These are phyloP conservation scores for Trichoderma aggressivum DNA, from an alignment of 2,329 filamentous ascomycete genomes.

Conservation along the genomic window DNA sequence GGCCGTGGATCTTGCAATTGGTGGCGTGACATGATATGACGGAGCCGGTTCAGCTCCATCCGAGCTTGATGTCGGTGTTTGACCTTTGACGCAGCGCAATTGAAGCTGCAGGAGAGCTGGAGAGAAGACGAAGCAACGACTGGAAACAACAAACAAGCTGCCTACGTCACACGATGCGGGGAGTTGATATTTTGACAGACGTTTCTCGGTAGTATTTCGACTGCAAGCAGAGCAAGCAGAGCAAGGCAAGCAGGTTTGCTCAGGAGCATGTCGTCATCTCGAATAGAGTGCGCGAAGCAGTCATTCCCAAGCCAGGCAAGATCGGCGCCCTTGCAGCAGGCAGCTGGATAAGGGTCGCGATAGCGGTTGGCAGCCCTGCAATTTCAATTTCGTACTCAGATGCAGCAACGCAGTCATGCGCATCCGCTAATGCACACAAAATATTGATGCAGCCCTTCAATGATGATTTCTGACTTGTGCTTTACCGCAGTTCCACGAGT, in stretches of 20 bases:
- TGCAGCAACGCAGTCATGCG: neutral
- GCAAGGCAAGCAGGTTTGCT: conserved; percentile 13
- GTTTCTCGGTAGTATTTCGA: neutral
- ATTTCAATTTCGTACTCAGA: neutral
- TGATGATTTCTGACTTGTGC: too few species aligned
- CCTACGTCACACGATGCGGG: conserved; percentile 16
- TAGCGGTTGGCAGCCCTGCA: conserved; percentile 1
- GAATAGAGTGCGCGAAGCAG: neutral
- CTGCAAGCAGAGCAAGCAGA: neutral
- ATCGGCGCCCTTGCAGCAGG: conserved; percentile 10
- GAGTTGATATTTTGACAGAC: neutral
- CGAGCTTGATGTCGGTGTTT: neutral
- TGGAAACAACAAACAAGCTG: neutral
- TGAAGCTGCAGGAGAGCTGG: neutral
- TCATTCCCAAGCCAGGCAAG: conserved; percentile 5
- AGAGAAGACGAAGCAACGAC: neutral
- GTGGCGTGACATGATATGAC: conserved; percentile 3
- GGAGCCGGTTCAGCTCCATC: neutral
- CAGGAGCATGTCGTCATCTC: conserved; percentile 10
- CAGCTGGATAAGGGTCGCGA: conserved; percentile 9
- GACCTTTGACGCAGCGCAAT: neutral
- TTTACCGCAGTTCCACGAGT: too few species aligned
- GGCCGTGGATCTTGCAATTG: neutral
- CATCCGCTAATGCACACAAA: conserved; percentile 7
- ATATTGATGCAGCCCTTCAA: neutral